Evolutionary conservation across 108 stramenopile species (phyloP).

Genomic region (Fistulifera pelliculosa): DNA sequence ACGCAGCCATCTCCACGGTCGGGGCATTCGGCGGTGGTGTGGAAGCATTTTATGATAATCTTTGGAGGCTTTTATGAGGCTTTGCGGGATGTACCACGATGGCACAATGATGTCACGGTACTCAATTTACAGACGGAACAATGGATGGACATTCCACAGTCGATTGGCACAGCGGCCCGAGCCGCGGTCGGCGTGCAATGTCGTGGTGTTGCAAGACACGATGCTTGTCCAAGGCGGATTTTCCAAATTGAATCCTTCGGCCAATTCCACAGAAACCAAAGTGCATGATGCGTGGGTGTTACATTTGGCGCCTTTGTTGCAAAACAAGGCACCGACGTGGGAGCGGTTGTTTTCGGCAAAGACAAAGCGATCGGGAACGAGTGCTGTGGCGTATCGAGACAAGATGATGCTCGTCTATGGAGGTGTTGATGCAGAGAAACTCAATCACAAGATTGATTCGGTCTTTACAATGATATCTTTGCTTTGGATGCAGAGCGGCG

Average conservation of each 20-base stretch:
- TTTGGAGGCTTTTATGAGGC: constrained; percentile 98
- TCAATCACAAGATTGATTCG: constrained; percentile 63
- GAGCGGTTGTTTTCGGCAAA: constrained; percentile 49
- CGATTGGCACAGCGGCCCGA: constrained; percentile 66
- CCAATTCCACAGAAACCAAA: constrained; percentile 45
- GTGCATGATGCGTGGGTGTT: constrained; percentile 82
- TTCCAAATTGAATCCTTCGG: constrained; percentile 59
- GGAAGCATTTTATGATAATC: constrained; percentile 89
- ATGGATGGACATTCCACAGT: constrained; percentile 65
- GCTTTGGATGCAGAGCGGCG: constrained; percentile 74
- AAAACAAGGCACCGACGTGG: constrained; percentile 70
- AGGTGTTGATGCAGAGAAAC: constrained; percentile 69
- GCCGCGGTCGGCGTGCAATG: constrained; percentile 71
- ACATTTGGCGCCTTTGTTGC: constrained; percentile 57
- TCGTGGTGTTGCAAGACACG: constrained; percentile 43
- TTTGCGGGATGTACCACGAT: constrained; percentile 50
- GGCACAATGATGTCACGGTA: constrained; percentile 75
- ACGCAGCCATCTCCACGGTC: constrained; percentile 72
- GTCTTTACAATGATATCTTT: constrained; percentile 82
- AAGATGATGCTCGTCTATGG: constrained; percentile 73
- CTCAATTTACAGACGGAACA: constrained; percentile 68
- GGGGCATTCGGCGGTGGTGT: constrained; percentile 82
- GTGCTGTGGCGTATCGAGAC: constrained; percentile 45
- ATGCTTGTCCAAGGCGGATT: constrained; percentile 79
- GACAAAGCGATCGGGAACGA: constrained; percentile 46